A percentile compares a stretch with the other conserved stretches of the same genome.
Conservation (phyloP, 1,284 basidiomycete species). For the Calocybe gambosa region DNA sequence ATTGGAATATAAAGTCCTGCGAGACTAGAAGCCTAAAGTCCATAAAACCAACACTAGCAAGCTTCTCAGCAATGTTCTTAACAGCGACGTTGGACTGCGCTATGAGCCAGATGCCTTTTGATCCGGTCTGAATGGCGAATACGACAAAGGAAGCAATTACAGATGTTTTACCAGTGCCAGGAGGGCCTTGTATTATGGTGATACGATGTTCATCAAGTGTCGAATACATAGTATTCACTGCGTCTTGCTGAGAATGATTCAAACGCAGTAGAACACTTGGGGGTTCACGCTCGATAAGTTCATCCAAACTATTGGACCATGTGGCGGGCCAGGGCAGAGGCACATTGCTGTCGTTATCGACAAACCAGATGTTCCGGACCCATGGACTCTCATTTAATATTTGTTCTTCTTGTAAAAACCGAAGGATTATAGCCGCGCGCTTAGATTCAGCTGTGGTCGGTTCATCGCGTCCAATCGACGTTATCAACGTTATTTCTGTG, state of each 20-base stretch:
- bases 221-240: slow-evolving; percentile 49
- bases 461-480: slow-evolving; percentile 43
- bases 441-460: slow-evolving; percentile 48
- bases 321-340: slow-evolving; percentile 38
- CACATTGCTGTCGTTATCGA: slow-evolving; percentile 19
- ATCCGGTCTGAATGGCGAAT: slow-evolving; percentile 26
- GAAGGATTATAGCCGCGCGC: slow-evolving; percentile 38
- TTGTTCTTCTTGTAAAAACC: slow-evolving; percentile 40
- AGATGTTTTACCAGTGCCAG: slow-evolving; percentile 56
- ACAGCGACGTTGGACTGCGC: slow-evolving; percentile 64
- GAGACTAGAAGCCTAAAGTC: slow-evolving; percentile 54
- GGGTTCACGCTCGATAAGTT: slow-evolving; percentile 3
- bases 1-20: slow-evolving; percentile 51
- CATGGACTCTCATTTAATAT: slow-evolving; percentile 47
- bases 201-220: slow-evolving; percentile 34
- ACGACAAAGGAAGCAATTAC: slow-evolving; percentile 59
- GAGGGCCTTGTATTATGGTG: slow-evolving; percentile 53
- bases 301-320: slow-evolving; percentile 22
- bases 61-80: slow-evolving; percentile 64
- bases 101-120: slow-evolving; percentile 58
- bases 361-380: slow-evolving; percentile 50
- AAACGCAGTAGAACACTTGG: slow-evolving; percentile 24
- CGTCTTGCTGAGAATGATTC: slow-evolving; percentile 49
- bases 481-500: slow-evolving; percentile 21
- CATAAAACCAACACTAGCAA: slow-evolving; percentile 36